Base-by-base conservation (phyloP, 1,284 basidiomycete species). In the Pterulicium gracile region DNA sequence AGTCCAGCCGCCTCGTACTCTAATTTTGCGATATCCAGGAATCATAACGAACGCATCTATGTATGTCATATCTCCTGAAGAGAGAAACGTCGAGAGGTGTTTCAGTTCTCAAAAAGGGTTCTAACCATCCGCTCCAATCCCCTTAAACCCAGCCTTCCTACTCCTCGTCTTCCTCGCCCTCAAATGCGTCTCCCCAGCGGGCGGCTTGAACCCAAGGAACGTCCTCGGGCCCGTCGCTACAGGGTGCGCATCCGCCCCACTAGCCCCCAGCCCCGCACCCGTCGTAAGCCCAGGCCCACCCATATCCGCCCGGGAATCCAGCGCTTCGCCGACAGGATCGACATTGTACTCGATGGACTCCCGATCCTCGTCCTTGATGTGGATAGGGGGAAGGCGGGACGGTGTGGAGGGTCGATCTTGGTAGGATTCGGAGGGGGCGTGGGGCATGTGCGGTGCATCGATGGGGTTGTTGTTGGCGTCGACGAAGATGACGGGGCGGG, bases 211-310 rank as follows among this genome's bases (percentile, higher is more conserved):
- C 20, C 65, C 72, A 32, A 72, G 78, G 19, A 77, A 76, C 41
- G 69, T 71, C 50, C 79, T 77, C 17, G 62, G 54, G 24, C 85
- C 81, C 15, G 70, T 77, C 0, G 75, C 91, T 27, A n/a, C n/a
- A n/a, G n/a, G n/a, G n/a, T n/a, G n/a, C n/a, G 81, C 86, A 49
- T 85, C 87, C 13, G 85, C 88, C 34, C 70, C 61, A 56, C 24
- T 61, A 55, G 1, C 63, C 61, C 23, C 62, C 55, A 3, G 71
- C 73, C 27, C 27, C 7, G n/a, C 10, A 10, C 27, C 18, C 76
- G 75, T 42, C 67, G 56, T 56, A 79, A 79, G 1, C 77, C 77
- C 51, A 79, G 63, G 20, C 55, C 54, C 21, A 65, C 58, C 50
- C 62, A 62, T 51, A 64, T 59, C 22, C 59, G 53, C 46, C 55